Conservation (phyloP, 2,329 filamentous ascomycete genomes). For the Chrysosporium keratinophilum region DNA sequence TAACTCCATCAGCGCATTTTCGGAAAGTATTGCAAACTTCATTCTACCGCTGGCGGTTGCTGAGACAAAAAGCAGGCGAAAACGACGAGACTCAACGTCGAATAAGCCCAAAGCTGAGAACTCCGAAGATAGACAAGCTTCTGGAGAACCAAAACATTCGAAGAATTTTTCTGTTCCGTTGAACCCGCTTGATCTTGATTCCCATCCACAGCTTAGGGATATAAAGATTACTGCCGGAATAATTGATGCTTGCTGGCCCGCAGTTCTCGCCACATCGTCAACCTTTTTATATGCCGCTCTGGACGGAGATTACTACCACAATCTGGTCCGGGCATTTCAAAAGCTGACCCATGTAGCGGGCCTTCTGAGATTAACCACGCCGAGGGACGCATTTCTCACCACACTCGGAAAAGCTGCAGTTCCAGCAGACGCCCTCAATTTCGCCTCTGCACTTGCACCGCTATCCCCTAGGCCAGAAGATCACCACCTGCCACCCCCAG, state of each 20-base stretch:
- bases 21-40: constrained; percentile 86
- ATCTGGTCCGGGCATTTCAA: constrained; percentile 83
- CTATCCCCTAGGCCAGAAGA: constrained; percentile 16
- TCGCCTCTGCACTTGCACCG: constrained; percentile 18
- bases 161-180: constrained; percentile 45
- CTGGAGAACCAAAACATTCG: constrained; percentile 17
- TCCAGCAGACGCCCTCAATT: constrained; percentile 53
- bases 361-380: constrained; percentile 69
- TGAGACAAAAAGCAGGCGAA: constrained; percentile 49
- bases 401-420: constrained; percentile 89
- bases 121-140: constrained; percentile 19
- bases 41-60: constrained; percentile 84
- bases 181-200: constrained; percentile 68
- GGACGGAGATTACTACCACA: constrained; percentile 88
- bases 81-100: constrained; percentile 27
- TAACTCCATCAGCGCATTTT: constrained; percentile 78
- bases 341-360: constrained; percentile 93
- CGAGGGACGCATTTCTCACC: constrained; percentile 87
- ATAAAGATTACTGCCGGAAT: constrained; percentile 70
- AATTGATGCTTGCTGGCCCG: constrained; percentile 90
- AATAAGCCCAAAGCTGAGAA: constrained; percentile 30
- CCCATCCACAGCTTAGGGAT: constrained; percentile 59
- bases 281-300: constrained; percentile 88
- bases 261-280: constrained; percentile 85
- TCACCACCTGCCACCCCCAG: constrained; percentile 22